Conservation (phyloP, 1,139 yeast genomes). For the Hansenula sp. region DNA sequence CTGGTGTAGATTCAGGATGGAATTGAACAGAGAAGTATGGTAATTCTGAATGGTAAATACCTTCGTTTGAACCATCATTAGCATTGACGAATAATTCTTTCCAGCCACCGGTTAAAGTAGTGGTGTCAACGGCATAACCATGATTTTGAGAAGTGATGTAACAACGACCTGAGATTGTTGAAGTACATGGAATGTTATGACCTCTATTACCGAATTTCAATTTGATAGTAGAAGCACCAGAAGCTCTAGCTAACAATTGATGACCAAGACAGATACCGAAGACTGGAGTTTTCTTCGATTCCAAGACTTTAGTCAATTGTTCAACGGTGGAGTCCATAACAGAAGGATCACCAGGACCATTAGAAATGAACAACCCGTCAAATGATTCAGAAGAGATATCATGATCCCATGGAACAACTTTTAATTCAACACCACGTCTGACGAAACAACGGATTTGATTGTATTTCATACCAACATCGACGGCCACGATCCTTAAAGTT, state of each 20-base stretch:
- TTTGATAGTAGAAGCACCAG: conserved; percentile 90
- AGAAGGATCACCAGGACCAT: conserved; percentile 99
- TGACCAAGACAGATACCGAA: conserved; percentile 99
- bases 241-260: conserved; percentile 92
- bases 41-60: conserved; percentile 84
- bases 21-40: conserved; percentile 99
- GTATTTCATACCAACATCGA: conserved; percentile 97
- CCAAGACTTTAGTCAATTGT: conserved; percentile 55
- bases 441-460: conserved; percentile 98
- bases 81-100: conserved; percentile 93
- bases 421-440: conserved; percentile 91
- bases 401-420: conserved; percentile 95
- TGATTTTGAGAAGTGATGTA: conserved; percentile 99
- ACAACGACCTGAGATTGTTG: conserved; percentile 90
- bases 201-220: conserved; percentile 99
- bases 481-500: conserved; percentile 76
- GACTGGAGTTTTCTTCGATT: conserved; percentile 67
- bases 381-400: conserved; percentile 75
- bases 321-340: conserved; percentile 66
- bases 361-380: conserved; percentile 94
- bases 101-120: conserved; percentile 78
- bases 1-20: conserved; percentile 99
- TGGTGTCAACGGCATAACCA: conserved; percentile 93
- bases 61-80: conserved; percentile 97
- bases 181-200: conserved; percentile 97